Base-by-base conservation (phyloP, 2,329 filamentous ascomycete genomes). In the Colletotrichum sp. region DNA sequence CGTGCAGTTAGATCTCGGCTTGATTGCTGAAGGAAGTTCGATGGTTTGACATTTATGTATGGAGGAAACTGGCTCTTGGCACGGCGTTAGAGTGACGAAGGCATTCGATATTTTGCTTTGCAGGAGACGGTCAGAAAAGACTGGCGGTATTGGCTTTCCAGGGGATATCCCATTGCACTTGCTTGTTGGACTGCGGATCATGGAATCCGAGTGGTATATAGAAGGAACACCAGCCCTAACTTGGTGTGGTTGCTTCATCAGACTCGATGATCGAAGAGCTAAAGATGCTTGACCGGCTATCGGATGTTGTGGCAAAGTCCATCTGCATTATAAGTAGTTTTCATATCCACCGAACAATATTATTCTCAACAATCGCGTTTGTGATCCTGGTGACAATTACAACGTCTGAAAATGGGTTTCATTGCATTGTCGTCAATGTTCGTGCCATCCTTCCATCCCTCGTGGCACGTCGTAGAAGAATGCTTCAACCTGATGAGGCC, bases 11-110 rank as follows among this genome's bases (percentile, higher is more conserved):
- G 12, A 13, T 24, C 44, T 8, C 44, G n/a, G 44, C 2, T 8
- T 52, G 6, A 3, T 52, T 0, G n/a, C n/a, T 10, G 4, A 5
- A 52, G 10, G 2, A 21, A 52, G 18, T 0, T 52, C 10, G 44
- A 52, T 5, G 44, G 10, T 3, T 8, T 5, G 44, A 21, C 6
- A 21, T 21, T 13, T 3, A 8, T 13, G 4, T 52, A 3, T 6
- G 12, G 10, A 7, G n/a, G 12, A 2, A 52, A 21, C 1, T 52
- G 44, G 44, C 10, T 21, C 2, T 52, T 8, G 6, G n/a, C 10
- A 52, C 10, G 44, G 44, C 44, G 44, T 52, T 52, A 0, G 44
- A 52, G 44, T 52, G 44, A 52, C n/a, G n/a, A 4, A 52, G 6
- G 44, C 44, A 52, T 24, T 6, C 44, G 44, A 52, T 13, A 21